Evolutionary conservation across 192 early-diverging fungal genomes (phyloP).

Genomic region (Funneliformis geosporum): DNA sequence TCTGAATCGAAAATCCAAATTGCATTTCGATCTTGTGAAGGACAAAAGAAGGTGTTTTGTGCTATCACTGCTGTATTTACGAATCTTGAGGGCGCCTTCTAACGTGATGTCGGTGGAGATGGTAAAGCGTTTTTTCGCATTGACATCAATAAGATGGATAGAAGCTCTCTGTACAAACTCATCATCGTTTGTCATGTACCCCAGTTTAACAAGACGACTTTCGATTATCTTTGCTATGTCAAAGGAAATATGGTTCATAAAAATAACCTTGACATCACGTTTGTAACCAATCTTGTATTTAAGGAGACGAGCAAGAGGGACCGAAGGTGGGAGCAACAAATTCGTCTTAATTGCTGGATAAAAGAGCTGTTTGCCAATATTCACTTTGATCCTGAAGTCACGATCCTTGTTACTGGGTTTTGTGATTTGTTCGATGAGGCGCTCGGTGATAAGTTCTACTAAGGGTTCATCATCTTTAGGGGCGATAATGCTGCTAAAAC

Average conservation of each 20-base stretch:
- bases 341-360: neutral
- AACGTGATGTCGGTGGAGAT: neutral
- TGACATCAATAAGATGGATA: neutral
- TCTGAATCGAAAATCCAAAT: constrained; percentile 3
- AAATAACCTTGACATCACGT: neutral
- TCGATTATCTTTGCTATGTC: neutral
- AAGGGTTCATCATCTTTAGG: neutral
- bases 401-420: neutral
- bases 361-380: constrained; percentile 5
- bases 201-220: neutral
- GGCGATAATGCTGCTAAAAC: neutral
- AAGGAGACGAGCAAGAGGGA: neutral
- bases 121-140: neutral
- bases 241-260: neutral
- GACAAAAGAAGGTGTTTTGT: neutral
- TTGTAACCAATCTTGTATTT: neutral
- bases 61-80: neutral
- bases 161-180: neutral
- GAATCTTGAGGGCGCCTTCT: neutral
- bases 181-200: neutral
- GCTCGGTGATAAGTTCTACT: neutral
- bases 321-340: neutral
- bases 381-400: neutral
- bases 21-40: neutral
- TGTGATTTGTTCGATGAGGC: neutral